These are phyloP conservation scores for Aspergillus ibericus DNA, from an alignment of 2,329 filamentous ascomycete species.

Conservation along the genomic window DNA sequence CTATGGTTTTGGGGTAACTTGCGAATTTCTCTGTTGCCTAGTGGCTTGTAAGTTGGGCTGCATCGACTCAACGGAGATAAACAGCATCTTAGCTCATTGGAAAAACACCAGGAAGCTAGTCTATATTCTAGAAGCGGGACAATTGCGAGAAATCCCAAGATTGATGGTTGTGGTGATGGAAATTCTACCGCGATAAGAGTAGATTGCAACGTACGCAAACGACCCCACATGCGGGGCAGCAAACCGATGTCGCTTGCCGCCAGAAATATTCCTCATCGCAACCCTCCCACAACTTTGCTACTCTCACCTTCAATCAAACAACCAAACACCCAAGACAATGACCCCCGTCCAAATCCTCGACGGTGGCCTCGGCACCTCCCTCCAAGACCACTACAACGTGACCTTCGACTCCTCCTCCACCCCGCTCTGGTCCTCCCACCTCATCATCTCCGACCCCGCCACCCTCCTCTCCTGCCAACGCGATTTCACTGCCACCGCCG, in stretches of 20 bases:
- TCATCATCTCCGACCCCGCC: conserved; percentile 56
- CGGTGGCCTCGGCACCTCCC: conserved; percentile 67
- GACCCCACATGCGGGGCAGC: neutral
- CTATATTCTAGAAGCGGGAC: too few species aligned
- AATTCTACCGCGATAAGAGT: too few species aligned
- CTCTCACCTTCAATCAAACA: neutral
- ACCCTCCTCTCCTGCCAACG: conserved; percentile 57
- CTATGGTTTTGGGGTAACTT: too few species aligned
- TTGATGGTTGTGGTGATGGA: too few species aligned
- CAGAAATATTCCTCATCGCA: neutral
- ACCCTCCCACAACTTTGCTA: neutral
- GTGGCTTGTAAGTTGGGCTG: too few species aligned
- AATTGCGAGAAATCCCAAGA: too few species aligned
- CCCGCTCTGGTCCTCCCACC: conserved; percentile 68
- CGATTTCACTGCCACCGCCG: conserved; percentile 54
- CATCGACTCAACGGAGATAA: too few species aligned
- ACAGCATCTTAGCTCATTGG: too few species aligned
- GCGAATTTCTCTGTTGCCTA: too few species aligned
- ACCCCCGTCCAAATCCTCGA: conserved; percentile 54
- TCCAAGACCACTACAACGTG: conserved; percentile 57
- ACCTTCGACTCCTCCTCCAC: conserved; percentile 50
- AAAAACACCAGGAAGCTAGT: too few species aligned
- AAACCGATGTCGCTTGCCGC: neutral
- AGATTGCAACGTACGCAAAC: neutral
- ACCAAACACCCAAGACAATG: neutral